A percentile compares a stretch with the other conserved stretches of the same genome.
These are phyloP conservation scores for Jaenimonas drosophilae DNA, from an alignment of 208 protist species.

Conservation along the genomic window DNA sequence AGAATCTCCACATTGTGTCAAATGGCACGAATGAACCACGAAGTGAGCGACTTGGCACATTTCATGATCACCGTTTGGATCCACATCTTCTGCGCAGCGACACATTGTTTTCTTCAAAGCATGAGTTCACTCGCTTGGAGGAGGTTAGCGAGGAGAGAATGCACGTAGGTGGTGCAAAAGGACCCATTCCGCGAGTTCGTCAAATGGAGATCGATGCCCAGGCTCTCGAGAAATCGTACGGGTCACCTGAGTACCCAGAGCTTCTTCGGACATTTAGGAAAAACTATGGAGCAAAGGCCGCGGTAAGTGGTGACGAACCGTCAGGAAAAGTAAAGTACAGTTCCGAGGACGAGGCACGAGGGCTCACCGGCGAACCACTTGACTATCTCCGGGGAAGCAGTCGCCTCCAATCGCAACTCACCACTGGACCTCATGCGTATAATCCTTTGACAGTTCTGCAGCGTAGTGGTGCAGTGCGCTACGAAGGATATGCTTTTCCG, in stretches of 20 bases:
- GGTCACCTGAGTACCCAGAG: constrained; percentile 53
- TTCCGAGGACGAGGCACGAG: constrained; percentile 36
- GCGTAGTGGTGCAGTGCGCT: constrained; percentile 67
- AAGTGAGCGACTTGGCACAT: background rate
- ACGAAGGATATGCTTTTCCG: constrained; percentile 81
- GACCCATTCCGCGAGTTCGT: constrained; percentile 8
- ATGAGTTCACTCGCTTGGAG: constrained; percentile 14
- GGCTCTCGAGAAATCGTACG: constrained; percentile 78
- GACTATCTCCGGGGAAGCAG: constrained; percentile 62
- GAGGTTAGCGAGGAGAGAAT: constrained; percentile 7
- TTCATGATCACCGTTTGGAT: constrained; percentile 2
- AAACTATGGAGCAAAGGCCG: constrained; percentile 32
- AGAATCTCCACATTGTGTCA: background rate
- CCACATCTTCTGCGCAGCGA: constrained; percentile 4
- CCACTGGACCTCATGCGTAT: constrained; percentile 56
- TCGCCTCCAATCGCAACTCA: constrained; percentile 49
- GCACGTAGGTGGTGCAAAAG: background rate
- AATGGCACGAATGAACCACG: background rate
- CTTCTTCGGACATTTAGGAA: constrained; percentile 50
- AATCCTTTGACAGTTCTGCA: constrained; percentile 72
- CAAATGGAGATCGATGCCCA: constrained; percentile 67
- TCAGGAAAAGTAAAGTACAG: constrained; percentile 23
- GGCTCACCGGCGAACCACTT: constrained; percentile 60
- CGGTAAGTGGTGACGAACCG: background rate
- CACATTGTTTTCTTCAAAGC: constrained; percentile 19